These are phyloP conservation scores for Brassica rapa DNA, from an alignment of 345 rosid genomes.

Conservation along the genomic window DNA sequence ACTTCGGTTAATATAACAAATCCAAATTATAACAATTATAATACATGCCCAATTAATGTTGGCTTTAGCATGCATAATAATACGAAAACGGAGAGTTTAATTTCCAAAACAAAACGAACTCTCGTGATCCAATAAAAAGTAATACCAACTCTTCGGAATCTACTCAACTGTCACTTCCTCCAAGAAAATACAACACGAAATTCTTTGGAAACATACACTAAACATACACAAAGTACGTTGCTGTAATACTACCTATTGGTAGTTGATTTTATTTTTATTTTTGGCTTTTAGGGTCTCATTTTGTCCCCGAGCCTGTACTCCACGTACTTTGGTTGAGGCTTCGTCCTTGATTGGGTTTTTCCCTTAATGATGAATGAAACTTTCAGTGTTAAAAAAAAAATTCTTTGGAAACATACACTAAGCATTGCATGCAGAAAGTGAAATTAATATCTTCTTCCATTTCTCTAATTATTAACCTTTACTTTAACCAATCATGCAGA, in stretches of 20 bases:
- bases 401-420: neutral
- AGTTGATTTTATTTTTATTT: too few relatives aligned
- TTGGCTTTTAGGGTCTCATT: too few relatives aligned
- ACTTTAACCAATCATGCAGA: neutral
- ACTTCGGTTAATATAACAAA: neutral
- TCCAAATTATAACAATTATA: too few relatives aligned
- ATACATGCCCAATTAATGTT: neutral
- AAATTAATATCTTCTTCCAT: neutral
- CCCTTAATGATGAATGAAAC: too few relatives aligned
- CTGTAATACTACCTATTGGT: too few relatives aligned
- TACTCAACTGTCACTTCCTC: neutral
- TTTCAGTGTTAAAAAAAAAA: too few relatives aligned
- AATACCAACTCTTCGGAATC: neutral
- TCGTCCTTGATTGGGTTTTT: too few relatives aligned
- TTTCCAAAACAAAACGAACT: neutral
- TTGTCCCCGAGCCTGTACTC: too few relatives aligned
- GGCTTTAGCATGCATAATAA: too few relatives aligned
- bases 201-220: too few relatives aligned
- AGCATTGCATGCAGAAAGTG: neutral
- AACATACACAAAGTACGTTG: too few relatives aligned
- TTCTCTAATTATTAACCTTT: neutral
- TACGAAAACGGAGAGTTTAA: neutral
- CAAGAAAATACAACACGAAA: neutral
- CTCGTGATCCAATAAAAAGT: neutral
- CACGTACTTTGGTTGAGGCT: too few relatives aligned